These are phyloP conservation scores for Nicotiana obtusifolia DNA, from an alignment of 257 asterid genomes.

Conservation along the genomic window DNA sequence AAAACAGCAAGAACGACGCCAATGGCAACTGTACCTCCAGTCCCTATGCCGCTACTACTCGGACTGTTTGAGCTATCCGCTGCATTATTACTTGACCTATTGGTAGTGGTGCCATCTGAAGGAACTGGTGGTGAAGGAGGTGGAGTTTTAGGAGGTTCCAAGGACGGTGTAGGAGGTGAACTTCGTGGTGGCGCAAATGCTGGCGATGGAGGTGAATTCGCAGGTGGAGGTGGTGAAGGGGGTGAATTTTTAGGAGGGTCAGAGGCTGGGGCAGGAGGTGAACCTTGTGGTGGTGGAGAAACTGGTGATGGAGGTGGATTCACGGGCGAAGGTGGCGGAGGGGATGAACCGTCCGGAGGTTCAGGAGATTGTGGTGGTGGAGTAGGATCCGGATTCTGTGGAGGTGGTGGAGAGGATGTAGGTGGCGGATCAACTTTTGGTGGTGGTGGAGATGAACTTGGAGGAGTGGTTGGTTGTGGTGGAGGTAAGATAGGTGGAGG, in stretches of 20 bases:
- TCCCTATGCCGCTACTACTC: slow-evolving; percentile 39
- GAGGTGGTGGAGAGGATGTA: slow-evolving; percentile 25
- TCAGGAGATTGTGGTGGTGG: slow-evolving; percentile 25
- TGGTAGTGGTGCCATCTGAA: slow-evolving; percentile 30
- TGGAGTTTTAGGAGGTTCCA: slow-evolving; percentile 29
- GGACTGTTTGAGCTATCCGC: slow-evolving; percentile 34
- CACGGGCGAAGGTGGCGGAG: slow-evolving; percentile 23
- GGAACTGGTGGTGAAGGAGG: slow-evolving; percentile 40
- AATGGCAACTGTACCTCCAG: slow-evolving; percentile 46
- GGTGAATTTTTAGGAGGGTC: slow-evolving; percentile 17
- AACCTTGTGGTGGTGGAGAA: slow-evolving; percentile 23
- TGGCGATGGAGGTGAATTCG: slow-evolving; percentile 17
- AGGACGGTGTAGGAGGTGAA: slow-evolving; percentile 14
- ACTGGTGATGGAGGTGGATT: slow-evolving; percentile 36
- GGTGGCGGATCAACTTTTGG: slow-evolving; percentile 24
- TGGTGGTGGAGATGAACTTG: slow-evolving; percentile 24
- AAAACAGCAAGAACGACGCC: slow-evolving; percentile 33
- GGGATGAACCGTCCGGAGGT: slow-evolving; percentile 37
- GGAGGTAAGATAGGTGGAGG: slow-evolving; percentile 26
- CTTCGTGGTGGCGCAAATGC: slow-evolving; percentile 13
- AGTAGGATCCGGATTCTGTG: slow-evolving; percentile 25
- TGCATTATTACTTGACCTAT: slow-evolving; percentile 19
- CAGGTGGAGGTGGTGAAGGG: slow-evolving; percentile 13
- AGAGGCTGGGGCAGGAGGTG: slow-evolving; percentile 47
- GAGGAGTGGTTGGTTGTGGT: slow-evolving; percentile 10